phyloP scores from a whole-genome alignment of 2,329 filamentous ascomycete genomes.

The Phialophora tarda region DNA sequence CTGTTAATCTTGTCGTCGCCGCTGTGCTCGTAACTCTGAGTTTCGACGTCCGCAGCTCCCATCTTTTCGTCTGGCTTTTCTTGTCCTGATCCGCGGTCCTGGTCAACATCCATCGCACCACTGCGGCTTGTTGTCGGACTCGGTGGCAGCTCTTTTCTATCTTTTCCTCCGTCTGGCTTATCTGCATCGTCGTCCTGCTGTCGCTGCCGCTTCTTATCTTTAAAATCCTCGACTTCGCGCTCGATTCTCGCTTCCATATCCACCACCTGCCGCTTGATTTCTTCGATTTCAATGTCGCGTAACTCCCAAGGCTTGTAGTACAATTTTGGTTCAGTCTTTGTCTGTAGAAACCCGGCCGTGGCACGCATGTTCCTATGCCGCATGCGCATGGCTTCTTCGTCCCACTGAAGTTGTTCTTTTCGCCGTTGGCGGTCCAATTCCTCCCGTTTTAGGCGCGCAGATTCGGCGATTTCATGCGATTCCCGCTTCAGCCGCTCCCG shows the following conservation, averaged over 20 bases:
- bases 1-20: neutral
- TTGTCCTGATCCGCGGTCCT: neutral
- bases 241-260: conserved; percentile 68
- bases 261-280: conserved; percentile 72
- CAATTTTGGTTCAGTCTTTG: conserved; percentile 74
- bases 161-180: conserved; percentile 17
- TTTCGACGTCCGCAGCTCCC: neutral
- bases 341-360: conserved; percentile 74
- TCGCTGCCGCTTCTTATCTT: conserved; percentile 46
- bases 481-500: conserved; percentile 75
- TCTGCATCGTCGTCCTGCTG: conserved; percentile 15
- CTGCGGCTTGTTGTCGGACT: neutral
- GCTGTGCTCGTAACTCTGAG: neutral
- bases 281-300: conserved; percentile 69
- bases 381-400: conserved; percentile 63
- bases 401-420: conserved; percentile 74
- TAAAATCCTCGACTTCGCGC: conserved; percentile 69
- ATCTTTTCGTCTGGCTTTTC: conserved; percentile 3
- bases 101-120: neutral
- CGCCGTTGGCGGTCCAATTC: conserved; percentile 66
- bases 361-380: conserved; percentile 75
- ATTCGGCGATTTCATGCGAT: conserved; percentile 72
- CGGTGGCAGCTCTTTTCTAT: conserved; percentile 9
- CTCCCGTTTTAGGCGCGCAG: conserved; percentile 68
- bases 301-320: conserved; percentile 87